phyloP scores from a whole-genome alignment of 371 early-diverging fungal species.

The Apophysomyces variabilis region DNA sequence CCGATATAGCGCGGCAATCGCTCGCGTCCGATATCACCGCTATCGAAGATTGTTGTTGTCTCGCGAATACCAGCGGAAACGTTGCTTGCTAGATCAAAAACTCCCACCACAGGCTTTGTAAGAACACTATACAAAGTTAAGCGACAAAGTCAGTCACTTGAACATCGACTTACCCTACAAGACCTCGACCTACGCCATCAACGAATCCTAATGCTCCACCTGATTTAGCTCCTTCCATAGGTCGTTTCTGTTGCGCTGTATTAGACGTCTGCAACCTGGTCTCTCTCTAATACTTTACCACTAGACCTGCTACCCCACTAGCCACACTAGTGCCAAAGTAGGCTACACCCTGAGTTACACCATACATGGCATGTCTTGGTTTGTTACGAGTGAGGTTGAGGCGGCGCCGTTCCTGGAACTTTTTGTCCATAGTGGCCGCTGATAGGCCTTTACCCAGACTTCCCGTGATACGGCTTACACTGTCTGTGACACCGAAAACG shows the following conservation, averaged over 20 bases:
- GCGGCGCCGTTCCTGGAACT: slow-evolving; percentile 87
- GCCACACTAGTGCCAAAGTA: slow-evolving; percentile 85
- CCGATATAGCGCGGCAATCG: slow-evolving; percentile 90
- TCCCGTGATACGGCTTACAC: slow-evolving; percentile 94
- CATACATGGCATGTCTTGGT: slow-evolving; percentile 92
- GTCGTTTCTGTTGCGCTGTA: slow-evolving; percentile 65
- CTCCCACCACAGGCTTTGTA: slow-evolving; percentile 88
- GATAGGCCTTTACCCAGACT: slow-evolving; percentile 96
- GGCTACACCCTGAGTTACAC: slow-evolving; percentile 89
- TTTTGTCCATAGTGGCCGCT: slow-evolving; percentile 93
- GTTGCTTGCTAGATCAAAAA: slow-evolving; percentile 86
- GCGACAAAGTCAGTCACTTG: too few species aligned
- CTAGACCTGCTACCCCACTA: slow-evolving; percentile 88
- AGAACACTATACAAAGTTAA: slow-evolving; percentile 55
- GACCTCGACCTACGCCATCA: slow-evolving; percentile 95
- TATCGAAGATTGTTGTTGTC: slow-evolving; percentile 93
- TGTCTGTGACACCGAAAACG: slow-evolving; percentile 95
- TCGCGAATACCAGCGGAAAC: slow-evolving; percentile 89
- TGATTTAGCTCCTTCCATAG: slow-evolving; percentile 90
- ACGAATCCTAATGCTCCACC: slow-evolving; percentile 96
- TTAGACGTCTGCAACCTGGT: background rate
- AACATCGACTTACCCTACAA: slow-evolving; percentile 75
- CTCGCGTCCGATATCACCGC: slow-evolving; percentile 69
- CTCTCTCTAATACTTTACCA: slow-evolving; percentile 28
- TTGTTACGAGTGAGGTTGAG: slow-evolving; percentile 83